Conservation (phyloP, 495 filamentous ascomycete species). For the Xylaria longipes region DNA sequence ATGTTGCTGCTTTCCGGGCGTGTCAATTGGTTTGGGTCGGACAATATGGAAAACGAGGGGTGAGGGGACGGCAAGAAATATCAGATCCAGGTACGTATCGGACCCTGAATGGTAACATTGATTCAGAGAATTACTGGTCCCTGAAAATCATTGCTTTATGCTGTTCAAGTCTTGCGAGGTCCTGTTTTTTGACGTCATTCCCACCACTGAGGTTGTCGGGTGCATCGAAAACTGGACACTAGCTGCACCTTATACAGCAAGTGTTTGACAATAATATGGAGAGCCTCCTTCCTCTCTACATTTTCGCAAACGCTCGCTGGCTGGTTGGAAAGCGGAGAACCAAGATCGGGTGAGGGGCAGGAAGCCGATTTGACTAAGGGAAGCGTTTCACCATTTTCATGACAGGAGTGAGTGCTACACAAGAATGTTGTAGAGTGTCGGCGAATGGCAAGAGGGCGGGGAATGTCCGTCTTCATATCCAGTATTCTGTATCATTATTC, state of each 20-base stretch:
- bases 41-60: constrained; percentile 4
- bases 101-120: constrained; percentile 15
- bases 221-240: constrained; percentile 25
- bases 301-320: not conserved
- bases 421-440: not conserved
- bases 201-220: constrained; percentile 14
- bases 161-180: constrained; percentile 18
- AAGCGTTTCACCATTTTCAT: not conserved
- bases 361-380: not conserved
- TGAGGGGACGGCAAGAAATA: constrained; percentile 17
- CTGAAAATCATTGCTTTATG: constrained; percentile 16
- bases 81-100: constrained; percentile 1
- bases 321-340: constrained; percentile 7
- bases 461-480: not conserved
- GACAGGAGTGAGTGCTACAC: not conserved
- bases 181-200: constrained; percentile 25
- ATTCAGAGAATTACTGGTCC: constrained; percentile 1
- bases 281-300: not conserved
- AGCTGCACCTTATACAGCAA: not conserved
- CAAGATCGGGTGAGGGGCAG: constrained; percentile 10
- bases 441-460: not conserved
- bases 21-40: not conserved
- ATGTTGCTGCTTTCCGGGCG: constrained; percentile 24
- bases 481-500: not conserved
- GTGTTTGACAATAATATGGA: constrained; percentile 18